These are phyloP conservation scores for Penstemon newberryi DNA, from an alignment of 257 asterid species.

Conservation along the genomic window DNA sequence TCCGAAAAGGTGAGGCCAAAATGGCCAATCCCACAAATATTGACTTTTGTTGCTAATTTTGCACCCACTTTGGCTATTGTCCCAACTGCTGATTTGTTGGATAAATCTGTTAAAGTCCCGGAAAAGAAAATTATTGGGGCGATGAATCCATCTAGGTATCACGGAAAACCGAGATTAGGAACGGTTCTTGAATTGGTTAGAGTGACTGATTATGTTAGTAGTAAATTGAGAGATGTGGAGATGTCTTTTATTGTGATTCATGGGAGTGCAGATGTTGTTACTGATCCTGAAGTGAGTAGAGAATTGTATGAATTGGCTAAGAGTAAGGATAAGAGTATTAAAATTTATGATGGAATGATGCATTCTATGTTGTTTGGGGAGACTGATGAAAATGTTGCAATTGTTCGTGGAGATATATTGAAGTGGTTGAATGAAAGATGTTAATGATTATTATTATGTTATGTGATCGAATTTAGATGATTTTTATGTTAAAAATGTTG, in stretches of 20 bases:
- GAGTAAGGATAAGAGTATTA: slow-evolving; percentile 72
- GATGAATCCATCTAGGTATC: slow-evolving; percentile 69
- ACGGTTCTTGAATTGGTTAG: slow-evolving; percentile 54
- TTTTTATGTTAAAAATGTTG: too few relatives aligned
- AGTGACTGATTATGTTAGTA: slow-evolving; percentile 62
- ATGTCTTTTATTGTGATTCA: slow-evolving; percentile 71
- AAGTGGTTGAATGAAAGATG: slow-evolving; percentile 66
- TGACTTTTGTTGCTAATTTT: slow-evolving; percentile 51
- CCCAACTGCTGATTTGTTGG: slow-evolving; percentile 79
- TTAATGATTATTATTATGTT: background rate
- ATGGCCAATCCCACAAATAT: slow-evolving; percentile 75
- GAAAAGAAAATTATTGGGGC: slow-evolving; percentile 56
- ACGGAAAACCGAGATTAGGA: too few relatives aligned
- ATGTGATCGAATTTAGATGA: too few relatives aligned
- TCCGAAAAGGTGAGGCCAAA: slow-evolving; percentile 77
- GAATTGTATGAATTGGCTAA: slow-evolving; percentile 68
- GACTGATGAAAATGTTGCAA: slow-evolving; percentile 75
- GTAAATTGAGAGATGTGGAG: slow-evolving; percentile 57
- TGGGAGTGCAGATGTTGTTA: slow-evolving; percentile 83
- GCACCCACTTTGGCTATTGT: slow-evolving; percentile 73
- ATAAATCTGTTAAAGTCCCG: slow-evolving; percentile 74
- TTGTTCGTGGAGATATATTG: slow-evolving; percentile 64
- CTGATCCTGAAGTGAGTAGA: slow-evolving; percentile 83
- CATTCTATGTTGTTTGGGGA: slow-evolving; percentile 87
- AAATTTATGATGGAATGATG: slow-evolving; percentile 90